These are phyloP conservation scores for Exophiala phaeomuriformis DNA, from an alignment of 2,329 filamentous ascomycete genomes.

Conservation along the genomic window DNA sequence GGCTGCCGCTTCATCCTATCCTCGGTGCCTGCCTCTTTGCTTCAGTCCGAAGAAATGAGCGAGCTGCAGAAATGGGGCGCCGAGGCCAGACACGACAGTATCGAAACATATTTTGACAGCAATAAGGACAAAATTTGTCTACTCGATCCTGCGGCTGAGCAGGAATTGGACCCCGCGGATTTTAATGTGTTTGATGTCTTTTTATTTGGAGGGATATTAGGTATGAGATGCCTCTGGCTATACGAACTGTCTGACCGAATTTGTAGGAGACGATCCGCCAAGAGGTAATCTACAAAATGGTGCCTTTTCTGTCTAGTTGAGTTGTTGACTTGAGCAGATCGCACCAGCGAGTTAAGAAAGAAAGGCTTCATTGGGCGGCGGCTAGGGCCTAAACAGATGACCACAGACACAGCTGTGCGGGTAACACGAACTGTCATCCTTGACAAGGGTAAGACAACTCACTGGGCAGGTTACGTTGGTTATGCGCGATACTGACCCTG, in stretches of 20 bases:
- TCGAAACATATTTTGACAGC: constrained; percentile 71
- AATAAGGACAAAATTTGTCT: constrained; percentile 75
- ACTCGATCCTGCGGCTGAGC: constrained; percentile 74
- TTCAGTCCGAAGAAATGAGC: constrained; percentile 54
- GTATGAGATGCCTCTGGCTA: constrained; percentile 40
- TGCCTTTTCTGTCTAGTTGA: not conserved
- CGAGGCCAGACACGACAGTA: constrained; percentile 64
- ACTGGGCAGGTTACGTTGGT: not conserved
- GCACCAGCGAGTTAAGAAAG: constrained; percentile 88
- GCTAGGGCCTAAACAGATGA: constrained; percentile 92
- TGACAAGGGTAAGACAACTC: constrained; percentile 58
- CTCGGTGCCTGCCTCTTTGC: constrained; percentile 63
- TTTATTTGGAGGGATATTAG: constrained; percentile 90
- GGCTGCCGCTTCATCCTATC: constrained; percentile 71
- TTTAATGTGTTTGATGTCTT: constrained; percentile 80
- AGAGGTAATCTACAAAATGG: constrained; percentile 40
- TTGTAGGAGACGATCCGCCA: constrained; percentile 79
- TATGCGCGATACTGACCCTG: not conserved
- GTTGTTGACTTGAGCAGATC: constrained; percentile 29
- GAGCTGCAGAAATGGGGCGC: constrained; percentile 53
- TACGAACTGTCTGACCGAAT: not conserved
- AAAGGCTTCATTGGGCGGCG: constrained; percentile 86
- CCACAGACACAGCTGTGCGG: constrained; percentile 91
- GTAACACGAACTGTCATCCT: constrained; percentile 86
- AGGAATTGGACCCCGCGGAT: constrained; percentile 78